A percentile compares a stretch with the other conserved stretches of the same genome.
Conservation (phyloP, 805 yeast genomes). For the Saccharomyces mikatae region DNA sequence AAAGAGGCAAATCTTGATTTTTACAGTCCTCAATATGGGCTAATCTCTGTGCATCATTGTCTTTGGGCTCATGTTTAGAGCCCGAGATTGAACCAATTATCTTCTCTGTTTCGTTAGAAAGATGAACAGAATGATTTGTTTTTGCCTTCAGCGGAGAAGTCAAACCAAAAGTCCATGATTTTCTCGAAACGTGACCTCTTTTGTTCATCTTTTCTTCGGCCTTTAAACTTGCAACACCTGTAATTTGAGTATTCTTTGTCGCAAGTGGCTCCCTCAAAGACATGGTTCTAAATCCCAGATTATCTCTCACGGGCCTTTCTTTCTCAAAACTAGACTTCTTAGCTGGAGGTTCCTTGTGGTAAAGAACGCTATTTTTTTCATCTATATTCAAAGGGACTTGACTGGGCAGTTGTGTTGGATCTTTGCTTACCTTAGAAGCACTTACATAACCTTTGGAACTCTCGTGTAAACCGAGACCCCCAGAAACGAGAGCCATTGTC, state of each 20-base stretch:
- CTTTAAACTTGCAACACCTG: neutral
- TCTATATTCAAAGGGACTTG: neutral
- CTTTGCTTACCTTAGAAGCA: neutral
- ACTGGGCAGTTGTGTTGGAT: neutral
- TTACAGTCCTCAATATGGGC: neutral
- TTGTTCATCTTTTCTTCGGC: neutral
- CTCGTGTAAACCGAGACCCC: neutral
- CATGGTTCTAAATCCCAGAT: conserved; percentile 33
- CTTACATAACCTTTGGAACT: neutral
- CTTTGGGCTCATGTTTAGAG: neutral
- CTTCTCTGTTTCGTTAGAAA: neutral
- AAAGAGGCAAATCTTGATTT: neutral
- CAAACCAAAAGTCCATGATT: neutral
- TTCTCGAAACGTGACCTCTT: neutral
- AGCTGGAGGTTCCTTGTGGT: conserved; percentile 35
- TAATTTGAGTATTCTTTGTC: neutral
- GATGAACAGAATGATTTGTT: neutral
- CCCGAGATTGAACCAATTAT: neutral
- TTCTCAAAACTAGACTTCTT: conserved; percentile 53
- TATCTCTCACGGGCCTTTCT: conserved; percentile 22
- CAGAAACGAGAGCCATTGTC: neutral
- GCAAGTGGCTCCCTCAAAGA: conserved; percentile 25
- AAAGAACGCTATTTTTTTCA: conserved; percentile 5
- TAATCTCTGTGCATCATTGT: neutral
- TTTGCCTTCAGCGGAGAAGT: neutral